Base-by-base conservation (phyloP, 495 filamentous ascomycete genomes). In the Aspergillus nanangensis region DNA sequence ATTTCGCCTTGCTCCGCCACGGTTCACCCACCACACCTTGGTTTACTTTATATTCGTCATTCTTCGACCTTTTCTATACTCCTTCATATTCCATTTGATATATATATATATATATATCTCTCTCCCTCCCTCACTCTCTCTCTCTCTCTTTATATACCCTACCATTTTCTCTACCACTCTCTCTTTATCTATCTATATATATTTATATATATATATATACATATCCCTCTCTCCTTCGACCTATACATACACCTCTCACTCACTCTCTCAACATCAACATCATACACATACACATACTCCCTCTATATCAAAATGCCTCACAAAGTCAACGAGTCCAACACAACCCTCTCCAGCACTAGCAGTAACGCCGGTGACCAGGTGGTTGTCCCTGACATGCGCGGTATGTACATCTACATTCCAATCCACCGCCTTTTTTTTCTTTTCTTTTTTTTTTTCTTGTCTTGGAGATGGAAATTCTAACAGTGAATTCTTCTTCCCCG, bases 311-410 rank as follows among this genome's bases (percentile, higher is more conserved):
- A 33, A 47, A 73, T 71, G 68, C 68, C 68, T 48, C 63, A 63
- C 62, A 73, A 71, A 57, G 57, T 51, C 55, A 70, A 65, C 63
- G 62, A 71, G 44, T 73, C 70, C 45, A 69, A 68, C 57, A 68
- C 70, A 38, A 68, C 64, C 18, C 53, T 71, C 35, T 61, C 67
- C 58, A 72, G 67, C 59, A 55, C 48, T 50, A 63, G 56, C 49
- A 72, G 69, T 49, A 69, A 61, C 53, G n/a, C n/a, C n/a, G 52
- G 54, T 33, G 62, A 69, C 44, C 62, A 62, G 24, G 60, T 67
- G 21, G 60, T 67, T 17, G 53, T 62, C 47, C 52, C 62, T 15
- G 60, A 72, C 50, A 58, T 61, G 40, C 61, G 66, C 63, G 62
- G 70, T 74, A 57, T 51, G 45, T 44, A 33, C 36, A 8, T 17